Percentiles rank a stretch among this genome's conserved stretches.
Evolutionary conservation across 1,284 basidiomycete species (phyloP).

Genomic region (Agaricales sp.): DNA sequence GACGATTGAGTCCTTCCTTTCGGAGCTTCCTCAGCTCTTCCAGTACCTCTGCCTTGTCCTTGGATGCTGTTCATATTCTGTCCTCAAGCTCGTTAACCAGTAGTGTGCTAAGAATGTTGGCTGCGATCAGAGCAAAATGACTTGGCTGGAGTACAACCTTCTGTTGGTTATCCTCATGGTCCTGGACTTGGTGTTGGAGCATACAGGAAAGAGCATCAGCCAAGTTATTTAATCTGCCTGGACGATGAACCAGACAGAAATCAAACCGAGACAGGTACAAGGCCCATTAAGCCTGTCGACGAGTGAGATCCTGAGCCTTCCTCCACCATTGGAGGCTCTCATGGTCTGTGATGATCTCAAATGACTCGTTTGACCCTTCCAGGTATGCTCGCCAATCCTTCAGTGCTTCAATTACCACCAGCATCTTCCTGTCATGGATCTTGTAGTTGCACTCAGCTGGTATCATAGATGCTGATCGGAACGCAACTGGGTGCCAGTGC

Average conservation of each 20-base stretch:
- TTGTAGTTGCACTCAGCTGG: too few species aligned
- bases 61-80: background rate
- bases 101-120: too few species aligned
- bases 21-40: background rate
- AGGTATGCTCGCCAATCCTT: too few species aligned
- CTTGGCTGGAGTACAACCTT: constrained; percentile 11
- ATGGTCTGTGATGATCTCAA: too few species aligned
- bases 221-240: constrained; percentile 10
- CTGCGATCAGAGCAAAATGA: constrained; percentile 14
- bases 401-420: constrained; percentile 15
- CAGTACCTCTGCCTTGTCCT: background rate
- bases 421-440: constrained; percentile 16
- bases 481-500: constrained; percentile 9
- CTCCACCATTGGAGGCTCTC: too few species aligned
- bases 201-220: background rate
- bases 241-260: constrained; percentile 15
- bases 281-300: constrained; percentile 26
- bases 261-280: constrained; percentile 18
- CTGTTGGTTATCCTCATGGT: constrained; percentile 12
- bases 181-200: background rate
- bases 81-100: constrained; percentile 10
- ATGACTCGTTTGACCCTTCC: too few species aligned
- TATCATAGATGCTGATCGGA: too few species aligned
- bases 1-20: background rate
- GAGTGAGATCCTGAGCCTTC: constrained; percentile 21